Base-by-base conservation (phyloP, 768 basidiomycete genomes). In the Lactifluus hygrophoroides region DNA sequence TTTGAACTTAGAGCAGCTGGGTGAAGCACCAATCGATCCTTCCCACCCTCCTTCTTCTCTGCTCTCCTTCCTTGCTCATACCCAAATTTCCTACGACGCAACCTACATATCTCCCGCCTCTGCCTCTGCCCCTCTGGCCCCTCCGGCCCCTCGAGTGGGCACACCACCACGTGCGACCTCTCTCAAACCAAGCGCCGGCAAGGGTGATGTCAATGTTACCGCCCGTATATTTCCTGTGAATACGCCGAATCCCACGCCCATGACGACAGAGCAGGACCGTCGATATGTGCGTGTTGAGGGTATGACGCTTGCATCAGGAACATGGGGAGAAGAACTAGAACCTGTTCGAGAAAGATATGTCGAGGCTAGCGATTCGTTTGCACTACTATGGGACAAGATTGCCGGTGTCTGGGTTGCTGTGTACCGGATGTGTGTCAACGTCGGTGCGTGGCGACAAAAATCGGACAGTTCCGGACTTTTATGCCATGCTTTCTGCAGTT, bases 221-320 rank as follows among this genome's bases (percentile, higher is more conserved):
- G 84, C 86, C 1, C 83, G 85, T 3, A 85, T 90, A 65, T 80
- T 87, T 62, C 90, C 90, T 28, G 91, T 91, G 1, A 75, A 75
- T 51, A 96, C 93, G 0, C 94, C 93, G 0, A 85, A 87, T 68
- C 93, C 93, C 1, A 85, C 84, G 16, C 93, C 93, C 1, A 74
- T 80, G 0, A 84, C 88, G 27, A 77, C 80, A 0, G 84, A 85
- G 32, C 77, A 80, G 16, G 93, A 96, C 70, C 77, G 80, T 44
- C 79, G 82, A 67, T 96, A 94, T 68, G 82, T 84, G 1, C 79
- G 81, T 30, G 78, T 88, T 0, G 89, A 93, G 65, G 94, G 93
- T 0, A 85, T 86, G 0, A 70, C 83, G 5, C 77, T 94, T 13
- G 75, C 83, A 45, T 79, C 86, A 1, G 79, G 77, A 51, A 83